Conservation (phyloP, 2,329 filamentous ascomycete genomes). For the Xenoacremonium recifei region DNA sequence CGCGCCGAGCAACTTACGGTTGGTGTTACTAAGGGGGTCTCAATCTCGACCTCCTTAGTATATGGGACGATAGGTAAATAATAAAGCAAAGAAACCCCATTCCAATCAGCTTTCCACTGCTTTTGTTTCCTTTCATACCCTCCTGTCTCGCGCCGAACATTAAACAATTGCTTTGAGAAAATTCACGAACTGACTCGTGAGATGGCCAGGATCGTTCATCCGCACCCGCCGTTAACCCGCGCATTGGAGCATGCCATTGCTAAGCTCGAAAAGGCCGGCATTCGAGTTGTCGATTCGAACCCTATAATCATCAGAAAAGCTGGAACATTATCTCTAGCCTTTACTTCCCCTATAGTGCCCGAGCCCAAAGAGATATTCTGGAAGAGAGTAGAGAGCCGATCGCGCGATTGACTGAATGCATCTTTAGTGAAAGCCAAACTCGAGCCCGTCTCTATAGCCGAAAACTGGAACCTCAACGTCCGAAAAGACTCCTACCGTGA, state of each 20-base stretch:
- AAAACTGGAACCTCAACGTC: conserved; percentile 22
- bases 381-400: conserved; percentile 22
- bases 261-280: conserved; percentile 15
- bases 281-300: conserved; percentile 22
- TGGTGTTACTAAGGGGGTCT: too few relatives aligned
- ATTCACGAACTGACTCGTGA: too few relatives aligned
- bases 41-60: too few relatives aligned
- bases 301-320: conserved; percentile 20
- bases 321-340: conserved; percentile 17
- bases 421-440: conserved; percentile 12
- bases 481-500: conserved; percentile 13
- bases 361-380: conserved; percentile 15
- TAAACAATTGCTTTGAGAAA: too few relatives aligned
- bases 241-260: conserved; percentile 14
- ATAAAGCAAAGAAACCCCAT: too few relatives aligned
- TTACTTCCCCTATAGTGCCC: conserved; percentile 21
- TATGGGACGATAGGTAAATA: conserved; percentile 22
- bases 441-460: conserved; percentile 5
- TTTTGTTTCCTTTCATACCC: too few relatives aligned
- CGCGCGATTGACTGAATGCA: conserved; percentile 21
- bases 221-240: conserved; percentile 23
- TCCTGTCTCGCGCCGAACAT: too few relatives aligned
- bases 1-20: conserved; percentile 11
- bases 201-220: conserved; percentile 13
- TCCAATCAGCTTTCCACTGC: too few relatives aligned